Evolutionary conservation across 306 rosid species (phyloP), one percentile per base, ranked within the genome.

Genomic region (Malus asiatica): DNA sequence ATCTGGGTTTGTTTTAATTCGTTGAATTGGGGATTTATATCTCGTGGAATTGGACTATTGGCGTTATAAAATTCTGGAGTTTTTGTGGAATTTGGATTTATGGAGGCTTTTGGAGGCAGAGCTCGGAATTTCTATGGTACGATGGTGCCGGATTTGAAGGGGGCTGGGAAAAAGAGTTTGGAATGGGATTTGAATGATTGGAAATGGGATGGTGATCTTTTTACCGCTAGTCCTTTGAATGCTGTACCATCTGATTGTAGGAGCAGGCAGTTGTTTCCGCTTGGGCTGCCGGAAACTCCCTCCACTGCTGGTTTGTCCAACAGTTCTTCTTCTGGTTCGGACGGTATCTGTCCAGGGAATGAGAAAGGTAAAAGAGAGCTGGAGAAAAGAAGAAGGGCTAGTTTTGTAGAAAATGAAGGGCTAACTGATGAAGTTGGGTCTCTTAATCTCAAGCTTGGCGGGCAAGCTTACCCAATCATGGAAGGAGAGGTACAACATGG

Each of bases 161-260:
- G 83, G 25, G 73, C 79, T 77, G 91, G 95, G 68, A 94, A 89
- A 71, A 89, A 84, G 84, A 66, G 86, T 51, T 25, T 77, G 48
- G 98, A 92, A 19, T 94, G 98, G 98, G 90, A 94, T 85, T 84
- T 84, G 83, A 94, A 90, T 55, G 85, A 84, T 46, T 94, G 96
- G 95, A 87, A 83, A 79, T 94, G 98, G 98, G 98, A 94, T 69
- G 95, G 97, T 2, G 85, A 94, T 92, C 95, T 89, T 60, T 92
- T 92, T 64, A 77, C 86, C 11, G 97, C 98, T 14, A 90, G 77
- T 70, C 84, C 80, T 15, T 59, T 87, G 65, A 90, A 68, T 82
- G 81, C 90, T 15, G 80, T 80, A 27, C 89, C 91, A 2, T 76
- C 83, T 10, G 86, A 83, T 69, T 74, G 87, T 38, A 75, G 82